Conservation (phyloP, 78 protist genomes). For the Neovahlkampfia damariscottae region DNA sequence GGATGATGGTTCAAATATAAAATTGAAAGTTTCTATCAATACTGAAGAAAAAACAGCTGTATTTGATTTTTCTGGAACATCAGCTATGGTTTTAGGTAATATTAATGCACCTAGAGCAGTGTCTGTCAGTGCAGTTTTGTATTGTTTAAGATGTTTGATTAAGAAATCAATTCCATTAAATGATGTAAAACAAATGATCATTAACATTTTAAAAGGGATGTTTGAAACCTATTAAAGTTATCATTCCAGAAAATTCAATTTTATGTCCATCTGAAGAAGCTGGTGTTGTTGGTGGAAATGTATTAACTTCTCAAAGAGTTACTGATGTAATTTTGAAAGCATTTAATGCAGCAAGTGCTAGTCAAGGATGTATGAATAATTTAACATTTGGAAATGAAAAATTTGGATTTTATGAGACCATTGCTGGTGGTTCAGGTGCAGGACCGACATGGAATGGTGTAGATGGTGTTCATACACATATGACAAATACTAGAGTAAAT, state of each 20-base stretch:
- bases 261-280: constrained; percentile 51
- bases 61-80: constrained; percentile 77
- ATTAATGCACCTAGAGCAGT: constrained; percentile 77
- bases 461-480: constrained; percentile 84
- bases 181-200: too few species aligned
- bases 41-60: constrained; percentile 23
- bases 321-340: constrained; percentile 76
- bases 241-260: constrained; percentile 42
- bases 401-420: constrained; percentile 88
- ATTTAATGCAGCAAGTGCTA: constrained; percentile 50
- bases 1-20: constrained; percentile 87
- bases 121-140: constrained; percentile 67
- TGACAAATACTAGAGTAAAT: constrained; percentile 96
- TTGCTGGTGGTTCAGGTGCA: constrained; percentile 94
- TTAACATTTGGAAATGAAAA: constrained; percentile 80
- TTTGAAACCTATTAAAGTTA: constrained; percentile 56
- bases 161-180: constrained; percentile 77
- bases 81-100: constrained; percentile 65
- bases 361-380: constrained; percentile 92
- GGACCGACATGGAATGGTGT: constrained; percentile 70
- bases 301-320: constrained; percentile 79
- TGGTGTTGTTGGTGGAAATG: constrained; percentile 94
- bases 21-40: constrained; percentile 46
- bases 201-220: too few species aligned
- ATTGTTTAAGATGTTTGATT: constrained; percentile 73